Percentiles rank a stretch among this genome's conserved stretches.
phyloP scores from a whole-genome alignment of 768 basidiomycete species.

The Roridomyces roridus region DNA sequence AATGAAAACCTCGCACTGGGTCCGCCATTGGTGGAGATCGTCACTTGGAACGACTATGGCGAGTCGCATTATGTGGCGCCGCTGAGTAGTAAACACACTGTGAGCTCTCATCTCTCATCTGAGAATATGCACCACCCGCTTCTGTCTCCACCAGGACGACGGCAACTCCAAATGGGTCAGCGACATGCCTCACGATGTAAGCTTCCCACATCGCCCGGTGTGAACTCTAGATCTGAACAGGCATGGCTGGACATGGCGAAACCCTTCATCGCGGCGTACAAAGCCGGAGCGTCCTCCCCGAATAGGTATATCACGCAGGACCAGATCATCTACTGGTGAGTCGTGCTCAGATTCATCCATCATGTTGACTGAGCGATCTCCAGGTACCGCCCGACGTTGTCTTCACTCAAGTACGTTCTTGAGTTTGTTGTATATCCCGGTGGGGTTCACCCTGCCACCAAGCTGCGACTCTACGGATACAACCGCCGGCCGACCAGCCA shows the following conservation, averaged over 20 bases:
- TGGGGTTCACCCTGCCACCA: not conserved
- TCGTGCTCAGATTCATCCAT: not conserved
- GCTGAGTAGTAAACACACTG: conserved; percentile 30
- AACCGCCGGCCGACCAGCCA: conserved; percentile 19
- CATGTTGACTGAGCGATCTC: too few relatives aligned
- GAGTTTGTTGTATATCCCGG: too few relatives aligned
- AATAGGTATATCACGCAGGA: conserved; percentile 23
- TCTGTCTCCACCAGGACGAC: not conserved
- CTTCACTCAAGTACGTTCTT: conserved; percentile 12
- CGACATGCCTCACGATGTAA: conserved; percentile 18
- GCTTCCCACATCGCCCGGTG: not conserved
- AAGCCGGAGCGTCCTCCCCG: conserved; percentile 39
- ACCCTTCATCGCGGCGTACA: conserved; percentile 53
- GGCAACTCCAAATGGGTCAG: not conserved
- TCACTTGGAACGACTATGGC: conserved; percentile 36
- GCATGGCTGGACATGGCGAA: conserved; percentile 52
- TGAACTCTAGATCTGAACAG: not conserved
- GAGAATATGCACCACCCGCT: too few relatives aligned
- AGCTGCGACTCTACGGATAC: conserved; percentile 26
- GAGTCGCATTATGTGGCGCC: conserved; percentile 61
- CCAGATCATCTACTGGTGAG: conserved; percentile 27
- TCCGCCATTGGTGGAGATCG: conserved; percentile 35
- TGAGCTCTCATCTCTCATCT: too few relatives aligned
- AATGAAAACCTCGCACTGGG: conserved; percentile 15
- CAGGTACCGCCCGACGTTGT: conserved; percentile 22